These are phyloP conservation scores for Otatea glauca DNA, from an alignment of 176 grass and related monocot species.

Conservation along the genomic window DNA sequence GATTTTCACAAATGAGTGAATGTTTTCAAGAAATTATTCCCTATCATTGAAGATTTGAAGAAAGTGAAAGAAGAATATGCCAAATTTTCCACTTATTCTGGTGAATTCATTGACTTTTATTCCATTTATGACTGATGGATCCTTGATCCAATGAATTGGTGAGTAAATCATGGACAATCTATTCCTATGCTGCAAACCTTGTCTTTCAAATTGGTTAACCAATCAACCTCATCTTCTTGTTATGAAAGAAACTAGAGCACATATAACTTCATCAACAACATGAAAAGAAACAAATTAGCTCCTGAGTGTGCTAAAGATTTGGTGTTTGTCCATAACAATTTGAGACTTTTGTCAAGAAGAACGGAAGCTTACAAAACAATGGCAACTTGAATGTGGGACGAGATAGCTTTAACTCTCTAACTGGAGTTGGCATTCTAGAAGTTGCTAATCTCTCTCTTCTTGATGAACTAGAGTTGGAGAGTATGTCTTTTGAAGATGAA, in stretches of 20 bases:
- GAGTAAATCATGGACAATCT: conserved; percentile 26
- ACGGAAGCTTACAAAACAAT: background rate
- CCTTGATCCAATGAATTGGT: conserved; percentile 23
- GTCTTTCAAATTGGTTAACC: conserved; percentile 29
- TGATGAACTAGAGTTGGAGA: too few relatives aligned
- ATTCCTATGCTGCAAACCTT: conserved; percentile 15
- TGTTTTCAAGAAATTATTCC: background rate
- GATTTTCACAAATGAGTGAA: background rate
- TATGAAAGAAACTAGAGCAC: conserved; percentile 44
- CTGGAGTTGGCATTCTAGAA: too few relatives aligned
- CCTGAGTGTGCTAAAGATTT: conserved; percentile 19
- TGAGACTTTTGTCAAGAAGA: conserved; percentile 26
- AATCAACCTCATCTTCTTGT: conserved; percentile 29
- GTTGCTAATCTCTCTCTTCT: too few relatives aligned
- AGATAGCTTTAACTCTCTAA: too few relatives aligned
- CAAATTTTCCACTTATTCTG: background rate
- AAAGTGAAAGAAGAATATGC: background rate
- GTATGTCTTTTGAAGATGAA: too few relatives aligned
- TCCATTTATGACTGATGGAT: background rate
- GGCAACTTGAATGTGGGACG: background rate
- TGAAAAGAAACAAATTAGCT: conserved; percentile 24
- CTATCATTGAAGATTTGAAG: too few relatives aligned
- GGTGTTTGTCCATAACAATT: conserved; percentile 40
- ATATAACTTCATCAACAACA: conserved; percentile 21
- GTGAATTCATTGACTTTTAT: background rate